Base-by-base conservation (phyloP, 768 basidiomycete genomes). In the Fistulinella prunicolor region DNA sequence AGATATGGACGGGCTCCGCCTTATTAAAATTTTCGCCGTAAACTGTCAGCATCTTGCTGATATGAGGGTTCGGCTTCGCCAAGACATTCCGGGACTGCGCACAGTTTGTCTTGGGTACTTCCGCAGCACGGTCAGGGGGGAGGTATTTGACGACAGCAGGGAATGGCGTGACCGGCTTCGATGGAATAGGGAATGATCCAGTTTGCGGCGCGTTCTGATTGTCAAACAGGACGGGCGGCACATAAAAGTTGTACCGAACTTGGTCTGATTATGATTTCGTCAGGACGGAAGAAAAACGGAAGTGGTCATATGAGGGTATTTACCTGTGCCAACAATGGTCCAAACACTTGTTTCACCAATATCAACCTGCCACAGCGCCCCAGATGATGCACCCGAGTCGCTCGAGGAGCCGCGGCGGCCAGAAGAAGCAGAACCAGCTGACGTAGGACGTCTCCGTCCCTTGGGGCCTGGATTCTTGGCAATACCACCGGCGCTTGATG, bases 291-390 rank as follows among this genome's bases (percentile, higher is more conserved):
- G 29, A 40, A 42, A 38, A 29, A 35, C 21, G 20, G 42, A 38
- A 42, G 28, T 5, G 39, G 50, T 49, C 23, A 6, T 28, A 28
- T 53, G 3, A 39, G 21, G 3, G 28, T 53, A 13, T 76, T 68
- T 66, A 91, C 89, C 89, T 53, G 89, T 92, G 57, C 92, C 90
- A 51, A 93, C 89, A 56, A 94, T 90, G 4, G 92, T 94, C 92
- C 92, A 94, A 20, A 93, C 88, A 63, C 89, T 91, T 24, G 90
- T 91, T 73, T 94, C 91, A 52, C 91, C 91, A 49, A 92, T 91
- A 65, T 94, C 91, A 46, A 93, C 85, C 62, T 85, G 85, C 89
- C 88, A 92, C 20, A 89, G 75, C 9, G 86, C 85, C 42, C 86
- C 89, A 6, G 86, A 90, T 38, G 83, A 81, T 43, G 83, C 83